These are phyloP conservation scores for Fusarium scirpi DNA, from an alignment of 2,329 filamentous ascomycete genomes.

Conservation along the genomic window DNA sequence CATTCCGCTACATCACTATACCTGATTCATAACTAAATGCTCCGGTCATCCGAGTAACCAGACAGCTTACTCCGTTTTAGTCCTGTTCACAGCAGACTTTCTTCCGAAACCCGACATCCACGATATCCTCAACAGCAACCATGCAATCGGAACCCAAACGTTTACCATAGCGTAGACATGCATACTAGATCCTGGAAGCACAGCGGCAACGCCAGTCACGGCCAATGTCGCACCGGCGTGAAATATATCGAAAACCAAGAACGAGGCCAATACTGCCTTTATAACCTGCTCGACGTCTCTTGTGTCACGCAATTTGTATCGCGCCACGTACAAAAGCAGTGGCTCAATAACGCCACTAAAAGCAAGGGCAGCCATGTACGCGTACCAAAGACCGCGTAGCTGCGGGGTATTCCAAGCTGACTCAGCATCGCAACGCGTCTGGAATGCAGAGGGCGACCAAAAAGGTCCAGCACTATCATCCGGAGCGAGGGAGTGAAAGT, in stretches of 20 bases:
- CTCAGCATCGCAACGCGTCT: not conserved
- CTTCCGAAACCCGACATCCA: not conserved
- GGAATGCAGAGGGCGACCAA: not conserved
- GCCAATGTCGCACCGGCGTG: not conserved
- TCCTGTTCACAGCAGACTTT: not conserved
- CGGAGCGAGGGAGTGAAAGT: not conserved
- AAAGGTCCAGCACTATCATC: not conserved
- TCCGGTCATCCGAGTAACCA: accelerated
- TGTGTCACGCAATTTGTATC: not conserved
- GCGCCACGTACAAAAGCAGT: not conserved
- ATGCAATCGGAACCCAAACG: not conserved
- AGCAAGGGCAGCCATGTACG: not conserved
- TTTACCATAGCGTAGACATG: not conserved
- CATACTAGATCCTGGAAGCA: not conserved
- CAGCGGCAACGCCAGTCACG: not conserved
- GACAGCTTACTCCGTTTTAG: not conserved
- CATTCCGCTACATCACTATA: not conserved
- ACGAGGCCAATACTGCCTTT: accelerated
- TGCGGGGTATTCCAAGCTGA: conserved; percentile 1
- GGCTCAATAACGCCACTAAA: not conserved
- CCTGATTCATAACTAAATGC: accelerated
- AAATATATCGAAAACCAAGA: not conserved
- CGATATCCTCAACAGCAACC: not conserved
- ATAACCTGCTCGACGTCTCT: not conserved
- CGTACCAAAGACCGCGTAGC: not conserved